phyloP scores from a whole-genome alignment of 2,329 filamentous ascomycete species.

The Aspergillus sp. region DNA sequence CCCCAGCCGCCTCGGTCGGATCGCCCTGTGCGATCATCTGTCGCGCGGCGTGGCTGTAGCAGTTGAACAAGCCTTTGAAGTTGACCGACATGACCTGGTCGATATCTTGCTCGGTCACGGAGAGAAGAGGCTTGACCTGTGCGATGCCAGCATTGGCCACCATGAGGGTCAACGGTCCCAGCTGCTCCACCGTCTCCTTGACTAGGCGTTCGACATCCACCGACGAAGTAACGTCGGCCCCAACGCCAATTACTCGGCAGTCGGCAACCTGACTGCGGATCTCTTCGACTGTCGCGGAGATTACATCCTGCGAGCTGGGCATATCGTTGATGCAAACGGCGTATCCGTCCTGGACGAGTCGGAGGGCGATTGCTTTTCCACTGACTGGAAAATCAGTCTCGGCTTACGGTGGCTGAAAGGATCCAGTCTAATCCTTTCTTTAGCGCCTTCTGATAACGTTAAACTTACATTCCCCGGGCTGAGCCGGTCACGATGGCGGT shows the following conservation, averaged over 20 bases:
- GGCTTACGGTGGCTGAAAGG: not conserved
- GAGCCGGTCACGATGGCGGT: slow-evolving; percentile 48
- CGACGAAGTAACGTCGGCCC: slow-evolving; percentile 65
- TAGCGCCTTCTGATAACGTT: not conserved
- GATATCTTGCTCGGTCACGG: slow-evolving; percentile 62
- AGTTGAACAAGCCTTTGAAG: slow-evolving; percentile 68
- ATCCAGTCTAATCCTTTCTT: not conserved
- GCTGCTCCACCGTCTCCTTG: slow-evolving; percentile 53
- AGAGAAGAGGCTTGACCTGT: slow-evolving; percentile 60
- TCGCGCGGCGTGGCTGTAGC: slow-evolving; percentile 65
- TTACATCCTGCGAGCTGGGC: slow-evolving; percentile 54
- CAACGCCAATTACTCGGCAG: slow-evolving; percentile 52
- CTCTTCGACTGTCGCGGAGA: slow-evolving; percentile 51
- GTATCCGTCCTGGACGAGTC: slow-evolving; percentile 68
- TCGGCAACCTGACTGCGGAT: slow-evolving; percentile 5
- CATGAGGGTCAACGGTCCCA: slow-evolving; percentile 58
- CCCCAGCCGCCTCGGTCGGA: slow-evolving; percentile 32
- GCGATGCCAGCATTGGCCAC: slow-evolving; percentile 67
- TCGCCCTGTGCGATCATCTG: slow-evolving; percentile 67
- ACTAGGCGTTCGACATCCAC: slow-evolving; percentile 60
- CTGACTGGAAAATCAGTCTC: slow-evolving; percentile 14
- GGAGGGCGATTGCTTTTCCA: slow-evolving; percentile 54
- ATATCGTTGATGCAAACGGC: slow-evolving; percentile 69
- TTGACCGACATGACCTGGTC: slow-evolving; percentile 67
- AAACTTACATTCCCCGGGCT: slow-evolving; percentile 44